Base-by-base conservation (phyloP, 768 basidiomycete genomes). In the Candolleomyces eurysporus region DNA sequence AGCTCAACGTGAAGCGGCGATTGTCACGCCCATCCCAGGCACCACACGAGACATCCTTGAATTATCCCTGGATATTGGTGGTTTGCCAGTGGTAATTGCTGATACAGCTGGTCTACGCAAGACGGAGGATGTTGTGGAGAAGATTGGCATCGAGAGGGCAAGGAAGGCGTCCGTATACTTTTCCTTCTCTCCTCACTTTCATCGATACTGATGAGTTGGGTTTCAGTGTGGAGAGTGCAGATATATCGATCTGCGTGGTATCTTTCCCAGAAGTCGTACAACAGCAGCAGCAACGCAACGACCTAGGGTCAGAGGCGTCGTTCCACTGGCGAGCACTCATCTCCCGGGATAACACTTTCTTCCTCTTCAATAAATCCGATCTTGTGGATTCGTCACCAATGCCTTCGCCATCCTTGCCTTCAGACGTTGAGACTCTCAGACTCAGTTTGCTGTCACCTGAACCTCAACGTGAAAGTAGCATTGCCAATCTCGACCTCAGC, bases 1-100 rank as follows among this genome's bases (percentile, higher is more conserved):
- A 95, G 94, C 91, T 4, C 90, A 90, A 64, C 81, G 94, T 14
- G 91, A 93, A 62, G 94, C 92, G 0, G 92, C 95, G 0, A 96
- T 97, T 58, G 92, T 95, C 14, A 94, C 94, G 0, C 81, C 89
- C 4, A 79, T 93, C 19, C 90, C 94, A 0, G 94, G 94, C 0
- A 97, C 94, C 2, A 97, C 94, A 5, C 82, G 95, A 26, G 95
- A 96, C 67, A 83, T 96, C 9, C 79, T 97, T 2, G 90, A 92
- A 65, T 77, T 95, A 17, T 88, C 92, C 0, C 81, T 97, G 1
- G 92, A 97, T 70, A 88, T 96, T 19, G 91, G 86, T 10, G 94
- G 94, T 0, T 75, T 94, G 36, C 94, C 93, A 0, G 82, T 96
- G 5, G 79, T 90, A 22, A 79, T 94, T 11, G 83, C 88, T 0